These are phyloP conservation scores for Penicillium silybi DNA, from an alignment of 495 filamentous ascomycete genomes.

Conservation along the genomic window DNA sequence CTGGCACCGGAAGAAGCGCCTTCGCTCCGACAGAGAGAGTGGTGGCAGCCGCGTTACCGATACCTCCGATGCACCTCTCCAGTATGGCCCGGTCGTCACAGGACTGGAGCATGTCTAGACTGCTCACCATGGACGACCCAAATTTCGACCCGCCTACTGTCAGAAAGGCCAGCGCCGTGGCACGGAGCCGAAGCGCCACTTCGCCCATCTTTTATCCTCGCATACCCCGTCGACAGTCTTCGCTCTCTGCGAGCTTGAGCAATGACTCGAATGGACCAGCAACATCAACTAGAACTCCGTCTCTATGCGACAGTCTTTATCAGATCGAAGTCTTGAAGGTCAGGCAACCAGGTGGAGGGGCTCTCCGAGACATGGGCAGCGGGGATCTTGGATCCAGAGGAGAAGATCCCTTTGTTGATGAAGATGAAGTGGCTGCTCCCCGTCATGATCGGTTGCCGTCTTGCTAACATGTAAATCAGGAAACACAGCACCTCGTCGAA, in stretches of 20 bases:
- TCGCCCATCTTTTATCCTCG: slow-evolving; percentile 18
- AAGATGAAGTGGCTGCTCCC: slow-evolving; percentile 12
- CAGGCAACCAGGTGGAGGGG: background rate
- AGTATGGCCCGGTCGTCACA: slow-evolving; percentile 13
- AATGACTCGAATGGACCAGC: slow-evolving; percentile 7
- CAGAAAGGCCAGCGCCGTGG: background rate
- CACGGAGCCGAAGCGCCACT: slow-evolving; percentile 2
- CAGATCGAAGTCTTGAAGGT: slow-evolving; percentile 20
- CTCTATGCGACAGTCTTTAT: slow-evolving; percentile 17
- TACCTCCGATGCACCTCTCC: slow-evolving; percentile 13
- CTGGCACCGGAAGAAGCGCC: slow-evolving; percentile 13
- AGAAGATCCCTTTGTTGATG: slow-evolving; percentile 18
- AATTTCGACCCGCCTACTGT: slow-evolving; percentile 9
- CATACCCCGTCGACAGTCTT: slow-evolving; percentile 27
- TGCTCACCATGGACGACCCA: slow-evolving; percentile 5
- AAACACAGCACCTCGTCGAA: background rate
- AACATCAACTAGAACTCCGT: slow-evolving; percentile 27
- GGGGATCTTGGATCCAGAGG: background rate
- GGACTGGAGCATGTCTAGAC: slow-evolving; percentile 21
- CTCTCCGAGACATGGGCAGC: background rate
- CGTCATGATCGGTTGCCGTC: background rate
- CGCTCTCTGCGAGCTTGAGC: slow-evolving; percentile 11
- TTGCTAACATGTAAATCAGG: background rate
- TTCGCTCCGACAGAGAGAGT: slow-evolving; percentile 19
- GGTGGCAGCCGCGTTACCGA: slow-evolving; percentile 17